Conservation (phyloP, 768 basidiomycete species). For the Cyclocybe cylindracea region DNA sequence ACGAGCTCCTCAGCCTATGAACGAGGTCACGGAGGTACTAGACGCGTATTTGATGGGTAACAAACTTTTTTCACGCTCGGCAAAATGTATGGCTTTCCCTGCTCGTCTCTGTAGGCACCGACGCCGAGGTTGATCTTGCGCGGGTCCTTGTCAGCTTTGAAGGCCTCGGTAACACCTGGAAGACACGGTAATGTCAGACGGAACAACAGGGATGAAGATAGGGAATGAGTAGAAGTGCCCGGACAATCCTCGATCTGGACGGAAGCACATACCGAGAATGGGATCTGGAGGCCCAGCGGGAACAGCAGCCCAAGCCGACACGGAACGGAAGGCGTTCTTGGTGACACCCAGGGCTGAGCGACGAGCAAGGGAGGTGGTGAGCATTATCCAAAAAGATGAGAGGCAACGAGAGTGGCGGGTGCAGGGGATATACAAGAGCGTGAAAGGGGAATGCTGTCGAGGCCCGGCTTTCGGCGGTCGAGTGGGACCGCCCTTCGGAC, state of each 20-base stretch:
- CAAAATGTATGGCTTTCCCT: constrained; percentile 94
- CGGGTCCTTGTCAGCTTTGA: constrained; percentile 91
- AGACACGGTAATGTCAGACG: constrained; percentile 5
- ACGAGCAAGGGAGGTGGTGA: constrained; percentile 54
- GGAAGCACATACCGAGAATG: constrained; percentile 71
- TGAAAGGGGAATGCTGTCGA: constrained; percentile 1
- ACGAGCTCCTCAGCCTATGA: constrained; percentile 77
- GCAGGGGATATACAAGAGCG: constrained; percentile 3
- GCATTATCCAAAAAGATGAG: constrained; percentile 34
- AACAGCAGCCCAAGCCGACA: constrained; percentile 82
- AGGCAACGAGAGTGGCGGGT: constrained; percentile 9
- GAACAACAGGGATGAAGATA: constrained; percentile 1
- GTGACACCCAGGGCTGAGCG: constrained; percentile 41
- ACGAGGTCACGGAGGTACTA: constrained; percentile 7
- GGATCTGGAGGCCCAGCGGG: constrained; percentile 90
- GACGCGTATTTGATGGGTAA: not conserved
- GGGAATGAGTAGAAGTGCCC: not conserved
- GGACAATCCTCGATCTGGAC: not conserved
- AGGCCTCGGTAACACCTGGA: constrained; percentile 88
- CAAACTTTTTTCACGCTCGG: constrained; percentile 83
- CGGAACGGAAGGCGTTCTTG: constrained; percentile 39
- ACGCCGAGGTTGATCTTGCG: constrained; percentile 98
- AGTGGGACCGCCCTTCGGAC: constrained; percentile 11
- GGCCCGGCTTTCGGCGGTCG: constrained; percentile 22
- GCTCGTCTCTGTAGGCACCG: constrained; percentile 92